Base-by-base conservation (phyloP, 2,329 filamentous ascomycete species). In the Dendrostoma leiphaemia region DNA sequence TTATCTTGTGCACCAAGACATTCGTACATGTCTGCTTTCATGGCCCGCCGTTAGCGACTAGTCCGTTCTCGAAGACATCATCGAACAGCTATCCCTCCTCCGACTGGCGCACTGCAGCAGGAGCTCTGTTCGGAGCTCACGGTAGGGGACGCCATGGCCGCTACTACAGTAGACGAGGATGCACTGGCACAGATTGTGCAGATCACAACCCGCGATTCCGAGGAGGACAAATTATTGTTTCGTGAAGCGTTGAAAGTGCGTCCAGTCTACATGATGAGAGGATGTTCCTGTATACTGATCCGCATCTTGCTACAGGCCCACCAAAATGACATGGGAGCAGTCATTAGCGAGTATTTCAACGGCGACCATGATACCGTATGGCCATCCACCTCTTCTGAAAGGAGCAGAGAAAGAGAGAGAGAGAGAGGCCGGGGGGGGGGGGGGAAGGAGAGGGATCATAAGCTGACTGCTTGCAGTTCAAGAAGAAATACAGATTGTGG, bases 291-390 rank as follows among this genome's bases (percentile, higher is more conserved):
- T 23, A 17, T 24, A 26, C 46, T 51, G 46, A 50, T 19, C 31
- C 1, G 2, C 40, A 10, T 23, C 50, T 31, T 48, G 41, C 41
- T 53, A 10, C 49, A 76, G 72, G 68, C 65, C 32, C 76, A 82
- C 58, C 72, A 71, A 32, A 71, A 75, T 41, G 74, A 78, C 60
- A 61, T 77, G 31, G 71, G 79, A 41, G 66, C 71, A 21, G 81
- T 84, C 2, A 64, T 80, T 1, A 73, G 72, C 53, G 77, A 83
- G 50, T 84, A 71, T 60, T 81, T 77, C 48, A 79, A 84, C 58
- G 70, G 78, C 46, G 60, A 74, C 23, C 29, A 34, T 3, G 66
- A 68, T 13, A 75, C 76, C 67, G 74, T 75, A 64, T 13, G 21
- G 15, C 21, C 6, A 1, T 3, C 38, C 21, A n/a, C 21, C 3